Percentiles rank a stretch among this genome's conserved stretches.
These are phyloP conservation scores for Lepidium africanum DNA, from an alignment of 345 rosid genomes.

Conservation along the genomic window DNA sequence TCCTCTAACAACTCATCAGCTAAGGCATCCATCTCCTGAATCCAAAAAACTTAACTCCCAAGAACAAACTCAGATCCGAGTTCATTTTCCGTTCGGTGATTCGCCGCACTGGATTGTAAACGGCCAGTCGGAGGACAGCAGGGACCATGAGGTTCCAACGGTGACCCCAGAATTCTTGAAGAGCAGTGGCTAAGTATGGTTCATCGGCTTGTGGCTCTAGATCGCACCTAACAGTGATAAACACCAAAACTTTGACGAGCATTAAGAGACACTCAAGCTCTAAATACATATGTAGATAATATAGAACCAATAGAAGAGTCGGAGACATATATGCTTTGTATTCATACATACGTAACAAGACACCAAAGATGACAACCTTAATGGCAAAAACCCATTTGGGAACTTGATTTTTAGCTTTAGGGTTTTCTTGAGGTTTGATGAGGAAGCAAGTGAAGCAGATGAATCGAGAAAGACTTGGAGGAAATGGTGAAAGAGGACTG, in stretches of 20 bases:
- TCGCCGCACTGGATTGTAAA: conserved; percentile 28
- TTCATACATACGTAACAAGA: conserved; percentile 8
- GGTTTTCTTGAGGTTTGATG: conserved; percentile 30
- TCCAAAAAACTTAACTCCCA: too few species aligned
- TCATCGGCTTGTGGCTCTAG: conserved; percentile 37
- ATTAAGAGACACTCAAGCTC: conserved; percentile 27
- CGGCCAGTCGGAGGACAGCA: conserved; percentile 33
- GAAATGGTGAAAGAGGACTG: too few species aligned
- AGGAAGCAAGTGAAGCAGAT: conserved; percentile 35
- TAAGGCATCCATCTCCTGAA: too few species aligned
- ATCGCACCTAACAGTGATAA: conserved; percentile 14
- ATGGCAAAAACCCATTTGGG: conserved; percentile 29
- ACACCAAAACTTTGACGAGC: conserved; percentile 6
- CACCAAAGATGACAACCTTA: conserved; percentile 20
- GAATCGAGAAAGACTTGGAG: conserved; percentile 19
- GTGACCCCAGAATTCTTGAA: conserved; percentile 55
- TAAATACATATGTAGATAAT: conserved; percentile 24
- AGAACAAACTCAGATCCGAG: not conserved
- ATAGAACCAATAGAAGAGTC: not conserved
- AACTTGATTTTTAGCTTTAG: conserved; percentile 4
- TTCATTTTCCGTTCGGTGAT: not conserved
- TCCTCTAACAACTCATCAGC: too few species aligned
- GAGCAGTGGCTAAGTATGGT: conserved; percentile 47
- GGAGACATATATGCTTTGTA: conserved; percentile 11
- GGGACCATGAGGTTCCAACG: conserved; percentile 54